Evolutionary conservation across 257 asterid species (phyloP).

Genomic region (Paulownia fortunei): DNA sequence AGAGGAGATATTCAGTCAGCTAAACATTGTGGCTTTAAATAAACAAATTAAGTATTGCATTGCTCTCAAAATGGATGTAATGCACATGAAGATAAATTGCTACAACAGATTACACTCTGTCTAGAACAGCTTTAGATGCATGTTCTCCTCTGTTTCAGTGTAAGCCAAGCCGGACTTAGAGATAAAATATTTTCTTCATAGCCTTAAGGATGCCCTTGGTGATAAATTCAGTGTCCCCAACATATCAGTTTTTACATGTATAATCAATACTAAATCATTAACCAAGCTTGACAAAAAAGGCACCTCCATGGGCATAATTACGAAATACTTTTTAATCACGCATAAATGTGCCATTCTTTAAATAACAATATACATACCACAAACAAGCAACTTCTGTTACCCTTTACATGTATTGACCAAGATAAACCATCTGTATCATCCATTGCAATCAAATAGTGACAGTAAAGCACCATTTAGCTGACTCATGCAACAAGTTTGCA

Average conservation of each 20-base stretch:
- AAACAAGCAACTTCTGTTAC: too few relatives aligned
- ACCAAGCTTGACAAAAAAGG: conserved; percentile 5
- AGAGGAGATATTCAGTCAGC: conserved; percentile 39
- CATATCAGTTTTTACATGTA: conserved; percentile 17
- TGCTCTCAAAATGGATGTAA: neutral
- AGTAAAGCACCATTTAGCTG: conserved; percentile 7
- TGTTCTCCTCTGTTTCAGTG: neutral
- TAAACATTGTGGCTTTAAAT: neutral
- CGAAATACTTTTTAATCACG: neutral
- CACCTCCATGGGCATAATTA: neutral
- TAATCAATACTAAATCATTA: conserved; percentile 13
- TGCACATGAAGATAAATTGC: neutral
- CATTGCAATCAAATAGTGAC: neutral
- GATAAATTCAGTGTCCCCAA: neutral
- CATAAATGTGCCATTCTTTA: neutral
- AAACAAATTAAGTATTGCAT: neutral
- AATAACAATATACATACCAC: neutral
- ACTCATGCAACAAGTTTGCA: neutral
- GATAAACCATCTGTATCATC: neutral
- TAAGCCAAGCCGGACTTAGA: neutral
- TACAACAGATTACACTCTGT: neutral
- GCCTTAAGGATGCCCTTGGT: conserved; percentile 16
- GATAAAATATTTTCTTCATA: neutral
- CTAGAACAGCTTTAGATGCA: conserved; percentile 14
- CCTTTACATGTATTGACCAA: neutral